Evolutionary conservation across 139 green algal species (phyloP), one percentile per base, ranked within the genome.

Genomic region (Picocystis salinarum): DNA sequence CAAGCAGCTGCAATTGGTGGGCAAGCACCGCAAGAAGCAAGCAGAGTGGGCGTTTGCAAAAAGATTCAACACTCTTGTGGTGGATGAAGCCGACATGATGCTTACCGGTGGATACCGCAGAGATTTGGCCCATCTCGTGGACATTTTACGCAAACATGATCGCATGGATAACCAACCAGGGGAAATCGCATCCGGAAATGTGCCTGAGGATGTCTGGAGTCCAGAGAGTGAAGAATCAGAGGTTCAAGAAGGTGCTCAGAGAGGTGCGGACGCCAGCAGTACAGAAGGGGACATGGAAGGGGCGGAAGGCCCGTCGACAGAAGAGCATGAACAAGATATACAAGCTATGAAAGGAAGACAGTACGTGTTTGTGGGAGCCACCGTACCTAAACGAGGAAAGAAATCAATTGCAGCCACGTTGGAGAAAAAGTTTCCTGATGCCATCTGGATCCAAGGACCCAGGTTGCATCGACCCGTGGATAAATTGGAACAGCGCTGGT

Each of bases 11-110:
- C n/a, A n/a, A n/a, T n/a, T n/a, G n/a, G n/a, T n/a, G n/a, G n/a
- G n/a, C n/a, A n/a, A n/a, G n/a, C n/a, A n/a, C n/a, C n/a, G n/a
- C n/a, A n/a, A n/a, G n/a, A n/a, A n/a, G n/a, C n/a, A n/a, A n/a
- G n/a, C n/a, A n/a, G n/a, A n/a, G n/a, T n/a, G n/a, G n/a, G n/a
- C n/a, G n/a, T n/a, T n/a, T n/a, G n/a, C n/a, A n/a, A n/a, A n/a
- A n/a, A n/a, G n/a, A n/a, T n/a, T n/a, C n/a, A n/a, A n/a, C n/a
- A n/a, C n/a, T n/a, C 61, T 94, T 15, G 78, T 97, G 23, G 49
- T 91, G 33, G 87, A 97, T 57, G 87, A 97, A 64, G 80, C 84
- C 0, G 87, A 97, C 54, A 42, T 91, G 66, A 54, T 96, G 58
- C 54, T 95, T n/a, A 58, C 48, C 0, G 72, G 75, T 0, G 58